Conservation (phyloP, 345 rosid species). For the Brassica nigra region DNA sequence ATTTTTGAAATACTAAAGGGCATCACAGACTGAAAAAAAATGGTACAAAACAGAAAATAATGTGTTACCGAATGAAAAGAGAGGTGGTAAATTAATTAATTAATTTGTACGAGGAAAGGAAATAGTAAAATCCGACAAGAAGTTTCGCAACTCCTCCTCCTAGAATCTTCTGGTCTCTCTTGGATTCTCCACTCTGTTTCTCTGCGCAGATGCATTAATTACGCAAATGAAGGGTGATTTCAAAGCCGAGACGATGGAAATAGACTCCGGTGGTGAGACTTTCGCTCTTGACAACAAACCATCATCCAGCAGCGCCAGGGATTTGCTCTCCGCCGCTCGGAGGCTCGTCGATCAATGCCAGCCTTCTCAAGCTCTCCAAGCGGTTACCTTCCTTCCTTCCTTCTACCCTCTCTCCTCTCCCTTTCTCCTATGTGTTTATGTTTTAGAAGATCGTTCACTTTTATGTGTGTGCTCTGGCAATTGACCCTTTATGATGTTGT, state of each 20-base stretch:
- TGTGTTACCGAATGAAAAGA: background rate
- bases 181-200: background rate
- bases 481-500: constrained; percentile 1
- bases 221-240: constrained; percentile 47
- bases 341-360: constrained; percentile 71
- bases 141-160: constrained; percentile 2
- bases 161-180: constrained; percentile 18
- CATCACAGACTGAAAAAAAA: too few relatives aligned
- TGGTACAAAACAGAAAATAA: background rate
- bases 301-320: constrained; percentile 35
- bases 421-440: too few relatives aligned
- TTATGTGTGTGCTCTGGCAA: too few relatives aligned
- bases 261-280: constrained; percentile 29
- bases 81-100: background rate
- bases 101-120: background rate
- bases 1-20: too few relatives aligned
- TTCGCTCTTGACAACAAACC: constrained; percentile 19
- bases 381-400: constrained; percentile 45
- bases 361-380: constrained; percentile 88
- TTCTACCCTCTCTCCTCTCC: too few relatives aligned
- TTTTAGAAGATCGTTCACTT: too few relatives aligned
- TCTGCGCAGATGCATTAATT: constrained; percentile 14
- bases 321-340: constrained; percentile 67
- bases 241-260: constrained; percentile 54
- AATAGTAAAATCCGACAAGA: constrained; percentile 8